Conservation (phyloP, 805 yeast species). For the Candida alai region DNA sequence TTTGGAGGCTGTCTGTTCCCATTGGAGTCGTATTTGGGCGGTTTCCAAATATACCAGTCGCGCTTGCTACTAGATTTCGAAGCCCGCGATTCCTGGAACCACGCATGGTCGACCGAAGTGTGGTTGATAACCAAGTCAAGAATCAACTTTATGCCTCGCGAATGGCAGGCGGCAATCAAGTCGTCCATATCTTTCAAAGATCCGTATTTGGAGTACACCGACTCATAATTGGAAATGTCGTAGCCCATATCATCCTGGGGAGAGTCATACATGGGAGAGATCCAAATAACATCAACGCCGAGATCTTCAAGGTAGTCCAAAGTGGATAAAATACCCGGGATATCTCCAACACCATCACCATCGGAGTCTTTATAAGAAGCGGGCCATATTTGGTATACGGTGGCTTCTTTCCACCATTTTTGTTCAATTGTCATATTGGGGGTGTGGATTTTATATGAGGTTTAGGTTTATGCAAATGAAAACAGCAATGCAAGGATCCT, state of each 20-base stretch:
- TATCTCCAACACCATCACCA: conserved; percentile 57
- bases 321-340: conserved; percentile 49
- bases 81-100: conserved; percentile 55
- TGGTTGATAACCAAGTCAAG: conserved; percentile 59
- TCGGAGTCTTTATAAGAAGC: conserved; percentile 58
- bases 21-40: conserved; percentile 41
- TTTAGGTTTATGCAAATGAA: no score
- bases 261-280: conserved; percentile 55
- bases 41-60: conserved; percentile 61
- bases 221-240: conserved; percentile 53
- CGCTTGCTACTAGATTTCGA: conserved; percentile 51
- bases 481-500: no score
- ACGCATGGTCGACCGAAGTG: conserved; percentile 50
- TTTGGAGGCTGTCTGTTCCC: conserved; percentile 54
- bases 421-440: no score
- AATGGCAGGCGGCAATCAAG: conserved; percentile 44
- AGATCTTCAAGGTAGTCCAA: conserved; percentile 48
- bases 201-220: conserved; percentile 50
- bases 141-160: conserved; percentile 48
- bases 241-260: conserved; percentile 65
- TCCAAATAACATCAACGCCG: conserved; percentile 53
- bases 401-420: conserved; percentile 57
- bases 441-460: no score
- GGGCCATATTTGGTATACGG: conserved; percentile 58
- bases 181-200: conserved; percentile 49